A percentile compares a stretch with the other conserved stretches of the same genome.
Conservation (phyloP, 1,139 yeast genomes). For the Lodderomyces elongisporus region DNA sequence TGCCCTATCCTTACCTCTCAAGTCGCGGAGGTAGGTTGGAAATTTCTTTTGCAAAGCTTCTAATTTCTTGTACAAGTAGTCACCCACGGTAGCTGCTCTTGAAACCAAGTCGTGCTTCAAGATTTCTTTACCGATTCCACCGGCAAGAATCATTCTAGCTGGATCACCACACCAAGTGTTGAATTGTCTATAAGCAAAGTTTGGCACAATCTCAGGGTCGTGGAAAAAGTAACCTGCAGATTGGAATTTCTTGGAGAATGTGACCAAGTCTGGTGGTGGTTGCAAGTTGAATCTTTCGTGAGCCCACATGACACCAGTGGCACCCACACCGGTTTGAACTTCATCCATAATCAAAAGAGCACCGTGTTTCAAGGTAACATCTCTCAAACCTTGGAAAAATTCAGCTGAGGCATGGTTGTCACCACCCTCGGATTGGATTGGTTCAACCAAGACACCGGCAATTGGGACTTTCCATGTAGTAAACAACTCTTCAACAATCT, state of each 20-base stretch:
- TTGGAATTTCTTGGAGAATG: conserved; percentile 82
- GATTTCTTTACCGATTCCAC: conserved; percentile 63
- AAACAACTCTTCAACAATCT: conserved; percentile 51
- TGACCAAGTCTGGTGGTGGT: conserved; percentile 75
- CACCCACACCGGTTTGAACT: conserved; percentile 86
- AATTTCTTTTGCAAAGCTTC: conserved; percentile 46
- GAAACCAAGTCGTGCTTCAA: conserved; percentile 53
- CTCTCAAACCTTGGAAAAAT: conserved; percentile 76
- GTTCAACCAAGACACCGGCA: conserved; percentile 74
- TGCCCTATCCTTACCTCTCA: conserved; percentile 72
- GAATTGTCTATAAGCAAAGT: conserved; percentile 74
- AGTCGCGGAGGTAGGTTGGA: conserved; percentile 47
- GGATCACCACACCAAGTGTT: conserved; percentile 94
- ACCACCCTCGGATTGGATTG: conserved; percentile 85
- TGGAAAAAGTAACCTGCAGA: conserved; percentile 81
- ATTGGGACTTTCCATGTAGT: conserved; percentile 58
- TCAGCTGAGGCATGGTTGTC: conserved; percentile 74
- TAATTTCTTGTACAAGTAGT: conserved; percentile 52
- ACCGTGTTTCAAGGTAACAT: conserved; percentile 61
- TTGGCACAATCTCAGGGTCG: conserved; percentile 65
- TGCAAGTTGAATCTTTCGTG: conserved; percentile 75
- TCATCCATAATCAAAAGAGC: conserved; percentile 74
- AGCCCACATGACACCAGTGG: conserved; percentile 82
- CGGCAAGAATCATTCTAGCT: conserved; percentile 68
- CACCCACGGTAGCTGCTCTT: conserved; percentile 57